Conservation (phyloP, 768 basidiomycete genomes). For the Leccinum pellstonianum region DNA sequence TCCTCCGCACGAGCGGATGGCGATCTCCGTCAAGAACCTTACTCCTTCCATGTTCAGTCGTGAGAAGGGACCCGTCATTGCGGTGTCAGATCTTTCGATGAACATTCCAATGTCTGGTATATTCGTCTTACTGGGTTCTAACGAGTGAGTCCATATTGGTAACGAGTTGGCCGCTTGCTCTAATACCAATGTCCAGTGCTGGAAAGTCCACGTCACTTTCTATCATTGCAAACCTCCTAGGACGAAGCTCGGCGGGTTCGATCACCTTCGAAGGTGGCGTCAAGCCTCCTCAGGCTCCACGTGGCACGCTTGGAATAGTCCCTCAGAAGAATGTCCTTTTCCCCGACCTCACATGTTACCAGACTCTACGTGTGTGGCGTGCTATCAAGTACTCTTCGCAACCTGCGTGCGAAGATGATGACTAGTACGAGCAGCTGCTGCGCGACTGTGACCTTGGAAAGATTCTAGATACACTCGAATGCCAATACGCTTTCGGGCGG, state of each 20-base stretch:
- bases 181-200: slow-evolving; percentile 45
- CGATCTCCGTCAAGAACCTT: slow-evolving; percentile 63
- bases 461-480: slow-evolving; percentile 41
- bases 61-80: slow-evolving; percentile 51
- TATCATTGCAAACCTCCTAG: slow-evolving; percentile 61
- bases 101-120: slow-evolving; percentile 71
- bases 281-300: slow-evolving; percentile 43
- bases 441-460: slow-evolving; percentile 70
- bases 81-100: slow-evolving; percentile 47
- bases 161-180: neutral
- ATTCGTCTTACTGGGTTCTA: slow-evolving; percentile 75
- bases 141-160: slow-evolving; percentile 45
- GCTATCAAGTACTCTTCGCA: slow-evolving; percentile 64
- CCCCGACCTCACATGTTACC: slow-evolving; percentile 69
- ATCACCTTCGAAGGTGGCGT: slow-evolving; percentile 55
- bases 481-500: too few relatives aligned
- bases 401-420: slow-evolving; percentile 44
- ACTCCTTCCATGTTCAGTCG: slow-evolving; percentile 46
- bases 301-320: slow-evolving; percentile 71
- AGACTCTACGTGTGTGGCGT: slow-evolving; percentile 71
- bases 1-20: slow-evolving; percentile 38
- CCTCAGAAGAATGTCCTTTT: slow-evolving; percentile 85
- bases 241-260: slow-evolving; percentile 57
- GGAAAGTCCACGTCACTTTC: slow-evolving; percentile 76
- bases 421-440: slow-evolving; percentile 57